Evolutionary conservation across 2,329 filamentous ascomycete genomes (phyloP).

Genomic region (Scedosporium aurantiacum): DNA sequence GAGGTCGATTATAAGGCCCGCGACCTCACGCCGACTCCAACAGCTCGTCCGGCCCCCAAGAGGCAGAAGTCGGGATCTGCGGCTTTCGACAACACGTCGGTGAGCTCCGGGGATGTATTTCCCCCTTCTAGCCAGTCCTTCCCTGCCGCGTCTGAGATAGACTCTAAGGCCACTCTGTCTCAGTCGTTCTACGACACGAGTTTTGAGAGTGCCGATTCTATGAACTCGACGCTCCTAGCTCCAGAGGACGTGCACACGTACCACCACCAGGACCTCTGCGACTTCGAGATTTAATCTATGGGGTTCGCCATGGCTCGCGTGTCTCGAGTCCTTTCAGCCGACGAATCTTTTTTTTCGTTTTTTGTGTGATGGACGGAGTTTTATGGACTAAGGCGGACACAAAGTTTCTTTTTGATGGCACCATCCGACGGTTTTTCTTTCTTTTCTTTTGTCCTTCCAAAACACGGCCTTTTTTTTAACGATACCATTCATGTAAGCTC

Average conservation of each 20-base stretch:
- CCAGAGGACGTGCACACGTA: not conserved
- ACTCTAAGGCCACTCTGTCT: not conserved
- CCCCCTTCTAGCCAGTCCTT: not conserved
- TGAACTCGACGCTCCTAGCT: not conserved
- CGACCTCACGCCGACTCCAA: conserved; percentile 3
- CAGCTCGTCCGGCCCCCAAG: not conserved
- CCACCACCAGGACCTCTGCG: not conserved
- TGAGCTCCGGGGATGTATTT: not conserved
- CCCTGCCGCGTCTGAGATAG: not conserved
- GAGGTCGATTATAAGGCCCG: conserved; percentile 12
- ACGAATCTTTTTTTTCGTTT: not conserved
- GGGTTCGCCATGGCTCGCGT: not conserved
- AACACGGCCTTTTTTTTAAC: no score
- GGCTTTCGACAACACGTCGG: conserved; percentile 1
- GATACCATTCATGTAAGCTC: no score
- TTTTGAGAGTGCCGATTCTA: not conserved
- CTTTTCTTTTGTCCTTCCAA: not conserved
- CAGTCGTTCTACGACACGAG: conserved; percentile 2
- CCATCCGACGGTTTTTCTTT: not conserved
- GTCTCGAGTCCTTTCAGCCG: not conserved
- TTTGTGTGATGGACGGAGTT: not conserved
- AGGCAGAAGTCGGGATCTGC: not conserved
- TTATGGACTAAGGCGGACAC: not conserved
- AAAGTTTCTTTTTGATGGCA: not conserved
- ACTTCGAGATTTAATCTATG: not conserved